phyloP scores from a whole-genome alignment of 2,329 filamentous ascomycete genomes.

The Fusarium denticulatum region DNA sequence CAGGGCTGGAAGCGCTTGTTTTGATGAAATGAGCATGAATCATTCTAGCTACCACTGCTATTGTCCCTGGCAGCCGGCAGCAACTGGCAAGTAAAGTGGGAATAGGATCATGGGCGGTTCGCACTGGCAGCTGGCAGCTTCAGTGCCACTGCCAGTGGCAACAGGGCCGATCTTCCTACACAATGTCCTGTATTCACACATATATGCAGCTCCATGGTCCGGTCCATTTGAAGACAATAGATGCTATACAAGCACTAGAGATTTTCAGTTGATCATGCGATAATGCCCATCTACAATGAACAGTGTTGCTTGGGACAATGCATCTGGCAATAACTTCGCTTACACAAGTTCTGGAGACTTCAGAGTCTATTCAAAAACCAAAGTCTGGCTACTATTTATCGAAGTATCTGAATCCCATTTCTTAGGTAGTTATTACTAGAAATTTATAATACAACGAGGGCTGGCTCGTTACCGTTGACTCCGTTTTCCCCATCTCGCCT shows the following conservation, averaged over 20 bases:
- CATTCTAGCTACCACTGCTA: background rate
- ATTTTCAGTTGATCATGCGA: background rate
- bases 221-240: background rate
- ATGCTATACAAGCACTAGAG: background rate
- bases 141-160: background rate
- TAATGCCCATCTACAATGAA: background rate
- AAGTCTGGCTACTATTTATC: background rate
- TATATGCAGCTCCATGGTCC: background rate
- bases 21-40: background rate
- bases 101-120: background rate
- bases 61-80: background rate
- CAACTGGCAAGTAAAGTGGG: constrained; percentile 4
- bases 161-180: background rate
- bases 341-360: background rate
- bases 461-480: constrained; percentile 12
- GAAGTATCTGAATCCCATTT: background rate
- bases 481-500: constrained; percentile 17
- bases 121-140: background rate
- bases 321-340: background rate
- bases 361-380: background rate
- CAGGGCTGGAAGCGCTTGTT: background rate
- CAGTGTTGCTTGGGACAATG: background rate
- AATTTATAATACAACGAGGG: constrained; percentile 9
- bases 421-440: background rate
- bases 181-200: background rate